These are phyloP conservation scores for Boletellus ananas DNA, from an alignment of 768 basidiomycete species.

Conservation along the genomic window DNA sequence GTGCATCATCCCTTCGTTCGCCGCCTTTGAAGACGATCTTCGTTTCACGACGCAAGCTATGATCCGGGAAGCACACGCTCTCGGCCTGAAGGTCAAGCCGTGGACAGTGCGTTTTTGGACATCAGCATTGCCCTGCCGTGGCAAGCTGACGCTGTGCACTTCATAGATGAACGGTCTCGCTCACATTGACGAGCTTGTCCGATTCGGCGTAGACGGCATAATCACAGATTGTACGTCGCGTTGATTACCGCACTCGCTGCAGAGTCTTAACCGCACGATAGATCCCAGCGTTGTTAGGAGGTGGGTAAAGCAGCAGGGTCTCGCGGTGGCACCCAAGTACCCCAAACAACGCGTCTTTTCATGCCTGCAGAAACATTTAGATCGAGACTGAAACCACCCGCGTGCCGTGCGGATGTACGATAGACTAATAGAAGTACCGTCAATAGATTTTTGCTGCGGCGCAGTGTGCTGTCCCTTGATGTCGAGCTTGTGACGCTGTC, in stretches of 20 bases:
- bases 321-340: slow-evolving; percentile 52
- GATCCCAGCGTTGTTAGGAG: slow-evolving; percentile 58
- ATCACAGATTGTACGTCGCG: slow-evolving; percentile 61
- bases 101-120: slow-evolving; percentile 56
- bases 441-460: neutral
- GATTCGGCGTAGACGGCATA: slow-evolving; percentile 67
- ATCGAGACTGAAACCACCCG: neutral
- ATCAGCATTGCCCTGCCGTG: neutral
- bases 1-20: slow-evolving; percentile 36
- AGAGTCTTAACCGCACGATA: slow-evolving; percentile 13
- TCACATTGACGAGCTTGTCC: slow-evolving; percentile 55
- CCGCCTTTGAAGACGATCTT: slow-evolving; percentile 43
- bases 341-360: slow-evolving; percentile 56
- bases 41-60: slow-evolving; percentile 65
- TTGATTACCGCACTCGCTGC: neutral
- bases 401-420: neutral
- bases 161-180: slow-evolving; percentile 58
- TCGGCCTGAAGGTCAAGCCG: slow-evolving; percentile 62
- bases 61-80: slow-evolving; percentile 61
- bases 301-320: slow-evolving; percentile 50
- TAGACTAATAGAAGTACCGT: neutral
- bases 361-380: slow-evolving; percentile 52
- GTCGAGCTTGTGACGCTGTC: too few species aligned
- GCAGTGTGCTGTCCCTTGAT: neutral
- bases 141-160: neutral